Evolutionary conservation across 164 flowering plant genomes (phyloP), one percentile per base, ranked within the genome.

Genomic region (Tetrastigma voinierianum): DNA sequence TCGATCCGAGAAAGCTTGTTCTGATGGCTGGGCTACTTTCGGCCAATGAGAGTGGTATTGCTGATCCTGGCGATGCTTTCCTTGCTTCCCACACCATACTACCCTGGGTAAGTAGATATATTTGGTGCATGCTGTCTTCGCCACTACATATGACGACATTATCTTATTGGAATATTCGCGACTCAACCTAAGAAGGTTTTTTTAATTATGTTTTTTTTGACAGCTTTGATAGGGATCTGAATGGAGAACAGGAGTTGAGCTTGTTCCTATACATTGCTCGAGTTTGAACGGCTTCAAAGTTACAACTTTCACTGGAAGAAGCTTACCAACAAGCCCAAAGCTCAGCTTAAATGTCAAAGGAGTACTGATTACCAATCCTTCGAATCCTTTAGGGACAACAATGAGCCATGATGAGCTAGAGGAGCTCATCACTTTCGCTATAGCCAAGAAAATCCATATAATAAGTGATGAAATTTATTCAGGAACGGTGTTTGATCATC

Each of bases 141-240:
- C 49, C 5, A 9, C 18, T 12, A 9, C 16, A 66, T 1, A 25
- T n/a, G 19, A 58, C 6, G n/a, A 32, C 40, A 4, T 32, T 32
- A 4, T 43, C 14, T 40, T 53, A n/a, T n/a, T n/a, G n/a, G n/a
- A n/a, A n/a, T n/a, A n/a, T n/a, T n/a, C n/a, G n/a, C n/a, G n/a
- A n/a, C n/a, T n/a, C n/a, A n/a, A n/a, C n/a, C n/a, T n/a, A n/a
- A n/a, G n/a, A n/a, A n/a, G n/a, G n/a, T n/a, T n/a, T n/a, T n/a
- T n/a, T n/a, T n/a, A 0, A 57, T 14, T 32, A 10, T 44, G 40
- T 32, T 32, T 32, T 32, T 32, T 52, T 47, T 18, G 59, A 57
- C 80, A 93, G 98, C 53, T 93, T 89, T 67, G 98, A 93, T 70
- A 80, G 98, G 70, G 97, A 93, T 76, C 89, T 93, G 88, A 89